phyloP scores from a whole-genome alignment of 345 rosid genomes.

The Camelina neglecta region DNA sequence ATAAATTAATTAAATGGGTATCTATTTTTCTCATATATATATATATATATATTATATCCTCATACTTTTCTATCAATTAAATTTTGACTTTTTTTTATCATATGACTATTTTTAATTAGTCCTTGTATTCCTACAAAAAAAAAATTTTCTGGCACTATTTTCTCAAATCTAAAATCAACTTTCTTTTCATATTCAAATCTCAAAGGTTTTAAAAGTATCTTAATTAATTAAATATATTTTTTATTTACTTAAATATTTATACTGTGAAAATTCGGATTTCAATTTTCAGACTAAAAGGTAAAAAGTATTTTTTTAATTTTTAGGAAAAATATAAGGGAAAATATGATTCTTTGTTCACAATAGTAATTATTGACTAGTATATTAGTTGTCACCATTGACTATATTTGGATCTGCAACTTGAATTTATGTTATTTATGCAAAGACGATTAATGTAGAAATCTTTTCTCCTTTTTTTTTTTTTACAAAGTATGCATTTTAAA shows the following conservation, averaged over 20 bases:
- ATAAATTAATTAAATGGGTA: slow-evolving; percentile 17
- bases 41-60: not conserved
- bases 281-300: not conserved
- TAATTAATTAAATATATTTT: not conserved
- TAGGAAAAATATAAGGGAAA: not conserved
- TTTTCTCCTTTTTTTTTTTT: not conserved
- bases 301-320: too few species aligned
- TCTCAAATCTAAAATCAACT: not conserved
- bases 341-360: slow-evolving; percentile 1
- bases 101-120: not conserved
- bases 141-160: not conserved
- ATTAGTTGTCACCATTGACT: slow-evolving; percentile 19
- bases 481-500: slow-evolving; percentile 10
- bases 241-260: not conserved
- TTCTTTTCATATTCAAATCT: slow-evolving; percentile 12
- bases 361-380: slow-evolving; percentile 4
- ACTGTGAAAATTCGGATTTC: not conserved
- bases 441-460: not conserved
- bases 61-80: not conserved
- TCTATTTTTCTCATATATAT: not conserved
- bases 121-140: not conserved
- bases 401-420: not conserved
- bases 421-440: slow-evolving; percentile 9
- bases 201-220: slow-evolving; percentile 2
- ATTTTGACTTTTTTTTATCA: not conserved